Base-by-base conservation (phyloP, 768 basidiomycete species). In the Glaciozyma martinii region DNA sequence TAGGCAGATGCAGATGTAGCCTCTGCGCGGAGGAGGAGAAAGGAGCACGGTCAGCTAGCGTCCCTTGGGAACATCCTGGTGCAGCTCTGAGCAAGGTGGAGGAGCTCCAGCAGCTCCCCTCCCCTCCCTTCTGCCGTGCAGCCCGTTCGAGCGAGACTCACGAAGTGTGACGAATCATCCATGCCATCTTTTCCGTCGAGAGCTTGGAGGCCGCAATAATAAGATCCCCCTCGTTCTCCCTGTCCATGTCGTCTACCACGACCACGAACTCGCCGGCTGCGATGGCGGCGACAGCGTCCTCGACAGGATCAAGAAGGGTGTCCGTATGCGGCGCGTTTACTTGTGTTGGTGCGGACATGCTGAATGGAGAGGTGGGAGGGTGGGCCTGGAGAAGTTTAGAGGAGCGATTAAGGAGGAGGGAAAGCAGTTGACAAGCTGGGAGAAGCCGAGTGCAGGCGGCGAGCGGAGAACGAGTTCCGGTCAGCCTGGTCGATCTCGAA, bases 101-200 rank as follows among this genome's bases (percentile, higher is more conserved):
- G 19, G 6, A 3, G 19, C 46, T n/a, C 25, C 61, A 27, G 25
- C 42, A 50, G 44, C 61, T 30, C 21, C 32, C 42, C 21, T n/a
- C 25, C 10, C 40, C 29, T 29, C 25, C 9, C 9, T 21, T 1
- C 6, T 16, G n/a, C 37, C 54, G 7, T n/a, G 21, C 30, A 9
- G 29, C 27, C 52, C 21, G 8, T 32, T 54, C 18, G 3, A 29
- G 32, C 55, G 21, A 30, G 27, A 76, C 83, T 65, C 59, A 93
- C 94, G 91, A 95, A 0, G 91, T 90, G 76, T 93, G 86, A 74
- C 88, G 87, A 76, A 99, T 92, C 83, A 99, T 88, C 90, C 90
- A 99, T 1, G 95, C 94, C 95, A 99, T 98, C 74, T 92, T 89
- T 77, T 97, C 89, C 2, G 90, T 89, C 23, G 92, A 90, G 70